Evolutionary conservation across 805 yeast genomes (phyloP), one percentile per base, ranked within the genome.

Genomic region (Brettanomyces custersianus): DNA sequence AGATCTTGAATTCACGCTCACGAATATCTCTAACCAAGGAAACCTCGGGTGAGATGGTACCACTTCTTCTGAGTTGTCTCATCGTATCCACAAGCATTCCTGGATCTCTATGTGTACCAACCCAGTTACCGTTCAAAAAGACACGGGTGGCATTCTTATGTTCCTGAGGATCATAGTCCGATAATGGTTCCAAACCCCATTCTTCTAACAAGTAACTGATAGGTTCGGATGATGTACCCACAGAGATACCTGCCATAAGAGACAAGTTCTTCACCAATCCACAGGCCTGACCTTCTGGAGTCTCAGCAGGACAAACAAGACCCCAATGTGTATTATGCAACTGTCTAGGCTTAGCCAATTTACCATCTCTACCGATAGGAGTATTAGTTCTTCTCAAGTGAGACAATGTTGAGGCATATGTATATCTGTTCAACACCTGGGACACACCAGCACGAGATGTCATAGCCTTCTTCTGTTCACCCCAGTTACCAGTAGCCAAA

Each of bases 201-300:
- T 92, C 98, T 61, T 90, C 95, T 63, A 92, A 70, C 62, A 88
- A 82, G 55, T 83, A 83, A 44, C 82, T 72, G 54, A 92, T 90
- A 24, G 96, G 96, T 56, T 86, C 94, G 28, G 96, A 85, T n/a
- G 94, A 85, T 6, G 95, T 75, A 59, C 99, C 98, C 44, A 92
- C 98, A 20, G 98, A 90, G 35, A 92, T 87, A 69, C 96, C 87
- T 1, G 97, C 77, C 97, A 92, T 88, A 47, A 92, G 67, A 1
- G 97, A 88, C 57, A 92, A 69, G 62, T 92, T 92, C 68, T 92
- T 92, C 37, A 92, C 98, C 61, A 92, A 71, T 55, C 99, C 99
- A 82, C 99, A 92, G 24, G 99, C 98, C 67, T 92, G 99, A 55
- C 99, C 99, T 69, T 92, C 99, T 3, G 99, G 99, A 13, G 99